These are phyloP conservation scores for Blastobotrys arbuscula DNA, from an alignment of 1,139 yeast species.

Conservation along the genomic window DNA sequence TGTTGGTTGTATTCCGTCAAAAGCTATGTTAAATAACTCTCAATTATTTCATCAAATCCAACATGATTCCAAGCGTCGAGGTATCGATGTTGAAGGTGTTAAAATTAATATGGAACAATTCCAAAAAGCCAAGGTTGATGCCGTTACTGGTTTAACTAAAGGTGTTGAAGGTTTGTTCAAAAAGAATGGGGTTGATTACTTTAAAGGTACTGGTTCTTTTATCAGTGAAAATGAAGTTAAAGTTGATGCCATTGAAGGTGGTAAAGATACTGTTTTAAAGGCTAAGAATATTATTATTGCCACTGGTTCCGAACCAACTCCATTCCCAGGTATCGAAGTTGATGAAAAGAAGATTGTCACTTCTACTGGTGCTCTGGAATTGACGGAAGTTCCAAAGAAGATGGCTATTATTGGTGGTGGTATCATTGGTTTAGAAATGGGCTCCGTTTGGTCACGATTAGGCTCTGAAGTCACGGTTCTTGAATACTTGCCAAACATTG, in stretches of 20 bases:
- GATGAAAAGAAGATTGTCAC: constrained; percentile 98
- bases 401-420: constrained; percentile 97
- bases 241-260: constrained; percentile 85
- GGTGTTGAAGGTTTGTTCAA: constrained; percentile 94
- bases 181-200: constrained; percentile 90
- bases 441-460: constrained; percentile 92
- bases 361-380: constrained; percentile 84
- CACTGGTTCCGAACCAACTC: constrained; percentile 97
- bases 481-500: constrained; percentile 86
- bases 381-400: constrained; percentile 87
- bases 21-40: constrained; percentile 90
- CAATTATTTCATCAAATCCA: constrained; percentile 85
- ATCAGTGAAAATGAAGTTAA: constrained; percentile 71
- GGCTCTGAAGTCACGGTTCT: constrained; percentile 94
- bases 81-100: constrained; percentile 83
- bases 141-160: constrained; percentile 82
- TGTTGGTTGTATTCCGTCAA: constrained; percentile 98
- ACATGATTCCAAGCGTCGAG: constrained; percentile 80
- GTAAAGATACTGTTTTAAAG: constrained; percentile 57
- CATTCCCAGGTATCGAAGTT: constrained; percentile 96
- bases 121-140: constrained; percentile 88
- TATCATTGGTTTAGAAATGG: constrained; percentile 99
- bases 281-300: constrained; percentile 93
- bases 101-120: constrained; percentile 68
- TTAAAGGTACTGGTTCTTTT: constrained; percentile 90